Conservation (phyloP, 164 flowering plant genomes). For the Vitis rotundifolia region DNA sequence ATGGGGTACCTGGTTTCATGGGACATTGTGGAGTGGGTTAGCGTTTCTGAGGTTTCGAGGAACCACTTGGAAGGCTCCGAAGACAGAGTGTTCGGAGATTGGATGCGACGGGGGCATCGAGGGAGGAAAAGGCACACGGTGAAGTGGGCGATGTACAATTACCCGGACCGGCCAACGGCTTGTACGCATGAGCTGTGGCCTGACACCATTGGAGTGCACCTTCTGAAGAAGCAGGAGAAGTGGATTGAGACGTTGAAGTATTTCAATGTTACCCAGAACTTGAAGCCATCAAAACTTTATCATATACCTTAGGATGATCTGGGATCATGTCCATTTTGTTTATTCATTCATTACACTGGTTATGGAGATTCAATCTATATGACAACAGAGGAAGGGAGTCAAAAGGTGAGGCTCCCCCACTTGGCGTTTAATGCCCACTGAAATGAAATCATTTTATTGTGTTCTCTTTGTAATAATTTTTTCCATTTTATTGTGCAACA, state of each 20-base stretch:
- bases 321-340: too few relatives aligned
- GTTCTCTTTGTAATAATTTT: too few relatives aligned
- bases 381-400: too few relatives aligned
- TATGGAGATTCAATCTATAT: too few relatives aligned
- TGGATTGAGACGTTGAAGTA: constrained; percentile 68
- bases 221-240: constrained; percentile 58
- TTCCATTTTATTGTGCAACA: too few relatives aligned
- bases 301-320: constrained; percentile 41
- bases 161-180: constrained; percentile 48
- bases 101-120: constrained; percentile 56
- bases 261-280: constrained; percentile 59
- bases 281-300: constrained; percentile 75
- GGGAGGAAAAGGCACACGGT: constrained; percentile 70
- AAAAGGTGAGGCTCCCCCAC: too few relatives aligned
- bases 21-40: constrained; percentile 83
- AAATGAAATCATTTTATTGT: too few relatives aligned
- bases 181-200: constrained; percentile 82
- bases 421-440: too few relatives aligned
- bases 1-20: constrained; percentile 87
- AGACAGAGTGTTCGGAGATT: constrained; percentile 66
- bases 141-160: constrained; percentile 83
- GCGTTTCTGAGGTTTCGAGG: constrained; percentile 50
- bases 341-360: too few relatives aligned
- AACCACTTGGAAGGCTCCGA: constrained; percentile 70
- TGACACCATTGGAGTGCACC: constrained; percentile 71